Percentiles rank a stretch among this genome's conserved stretches.
phyloP scores from a whole-genome alignment of 2,329 filamentous ascomycete genomes.

The Chaetothyriales sp. region DNA sequence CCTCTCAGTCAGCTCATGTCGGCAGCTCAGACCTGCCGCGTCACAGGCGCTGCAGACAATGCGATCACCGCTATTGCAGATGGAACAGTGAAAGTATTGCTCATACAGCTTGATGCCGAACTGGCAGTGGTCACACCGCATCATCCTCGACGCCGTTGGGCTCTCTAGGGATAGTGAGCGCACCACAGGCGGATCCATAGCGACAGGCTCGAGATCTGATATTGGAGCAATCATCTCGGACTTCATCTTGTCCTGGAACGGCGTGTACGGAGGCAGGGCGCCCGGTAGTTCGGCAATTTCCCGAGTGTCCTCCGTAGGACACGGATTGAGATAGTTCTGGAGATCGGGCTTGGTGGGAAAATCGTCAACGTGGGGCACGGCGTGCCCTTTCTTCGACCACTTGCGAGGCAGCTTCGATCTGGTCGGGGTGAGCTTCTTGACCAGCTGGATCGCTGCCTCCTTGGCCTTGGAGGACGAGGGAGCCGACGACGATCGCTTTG shows the following conservation, averaged over 20 bases:
- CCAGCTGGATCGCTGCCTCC: slow-evolving; percentile 11
- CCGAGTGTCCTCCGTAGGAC: not conserved
- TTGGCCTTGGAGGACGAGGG: not conserved
- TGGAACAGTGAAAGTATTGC: slow-evolving; percentile 15
- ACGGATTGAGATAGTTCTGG: slow-evolving; percentile 8
- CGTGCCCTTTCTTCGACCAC: not conserved
- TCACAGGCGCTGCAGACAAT: slow-evolving; percentile 16
- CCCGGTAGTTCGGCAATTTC: slow-evolving; percentile 13
- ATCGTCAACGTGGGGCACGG: slow-evolving; percentile 12
- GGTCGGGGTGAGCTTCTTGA: slow-evolving; percentile 10
- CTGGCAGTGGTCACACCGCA: slow-evolving; percentile 17
- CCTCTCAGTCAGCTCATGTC: slow-evolving; percentile 14
- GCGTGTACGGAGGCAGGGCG: slow-evolving; percentile 13
- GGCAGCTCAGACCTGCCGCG: slow-evolving; percentile 14
- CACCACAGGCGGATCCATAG: slow-evolving; percentile 1
- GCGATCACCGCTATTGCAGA: slow-evolving; percentile 15
- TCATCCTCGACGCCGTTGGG: slow-evolving; percentile 5
- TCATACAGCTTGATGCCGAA: slow-evolving; percentile 14
- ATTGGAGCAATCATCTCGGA: slow-evolving; percentile 9
- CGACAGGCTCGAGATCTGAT: slow-evolving; percentile 1
- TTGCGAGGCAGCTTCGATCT: not conserved
- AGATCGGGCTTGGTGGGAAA: slow-evolving; percentile 13
- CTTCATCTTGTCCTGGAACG: slow-evolving; percentile 11
- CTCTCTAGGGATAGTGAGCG: slow-evolving; percentile 1
- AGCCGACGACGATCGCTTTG: not conserved